Conservation (phyloP, 768 basidiomycete species). For the Lentinula guzmanii region DNA sequence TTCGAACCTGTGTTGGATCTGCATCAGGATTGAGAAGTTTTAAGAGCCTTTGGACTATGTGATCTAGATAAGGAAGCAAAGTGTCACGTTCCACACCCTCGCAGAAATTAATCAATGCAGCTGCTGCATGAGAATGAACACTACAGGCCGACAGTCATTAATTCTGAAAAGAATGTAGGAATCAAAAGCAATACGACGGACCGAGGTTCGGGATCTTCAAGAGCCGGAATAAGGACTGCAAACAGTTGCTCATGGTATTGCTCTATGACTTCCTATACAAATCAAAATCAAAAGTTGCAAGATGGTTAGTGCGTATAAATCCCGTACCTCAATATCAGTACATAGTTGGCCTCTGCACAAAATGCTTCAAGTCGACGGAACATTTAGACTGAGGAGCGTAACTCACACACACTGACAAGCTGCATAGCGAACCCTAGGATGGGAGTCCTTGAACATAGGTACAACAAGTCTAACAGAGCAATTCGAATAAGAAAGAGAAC, state of each 20-base stretch:
- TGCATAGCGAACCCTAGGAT: slow-evolving; percentile 71
- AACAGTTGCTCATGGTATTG: slow-evolving; percentile 65
- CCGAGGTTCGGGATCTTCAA: slow-evolving; percentile 74
- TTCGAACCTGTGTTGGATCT: slow-evolving; percentile 29
- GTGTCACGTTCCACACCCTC: slow-evolving; percentile 75
- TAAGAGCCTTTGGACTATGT: slow-evolving; percentile 68
- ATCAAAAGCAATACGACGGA: slow-evolving; percentile 19
- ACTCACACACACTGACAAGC: slow-evolving; percentile 86
- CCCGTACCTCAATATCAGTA: slow-evolving; percentile 74
- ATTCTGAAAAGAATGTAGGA: neutral
- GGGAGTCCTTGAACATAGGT: slow-evolving; percentile 71
- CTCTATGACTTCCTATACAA: slow-evolving; percentile 59
- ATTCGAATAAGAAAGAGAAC: neutral
- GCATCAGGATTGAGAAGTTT: slow-evolving; percentile 56
- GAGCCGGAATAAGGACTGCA: slow-evolving; percentile 60
- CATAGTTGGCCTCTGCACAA: slow-evolving; percentile 73
- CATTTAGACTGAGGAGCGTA: neutral
- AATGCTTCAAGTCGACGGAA: slow-evolving; percentile 5
- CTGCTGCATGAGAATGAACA: slow-evolving; percentile 82
- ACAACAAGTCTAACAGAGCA: slow-evolving; percentile 51
- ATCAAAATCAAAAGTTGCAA: neutral
- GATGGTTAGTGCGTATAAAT: neutral
- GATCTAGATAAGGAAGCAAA: slow-evolving; percentile 72
- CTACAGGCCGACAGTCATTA: slow-evolving; percentile 27
- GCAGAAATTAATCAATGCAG: slow-evolving; percentile 88